Conservation (phyloP, 495 filamentous ascomycete genomes). For the Apodospora peruviana region DNA sequence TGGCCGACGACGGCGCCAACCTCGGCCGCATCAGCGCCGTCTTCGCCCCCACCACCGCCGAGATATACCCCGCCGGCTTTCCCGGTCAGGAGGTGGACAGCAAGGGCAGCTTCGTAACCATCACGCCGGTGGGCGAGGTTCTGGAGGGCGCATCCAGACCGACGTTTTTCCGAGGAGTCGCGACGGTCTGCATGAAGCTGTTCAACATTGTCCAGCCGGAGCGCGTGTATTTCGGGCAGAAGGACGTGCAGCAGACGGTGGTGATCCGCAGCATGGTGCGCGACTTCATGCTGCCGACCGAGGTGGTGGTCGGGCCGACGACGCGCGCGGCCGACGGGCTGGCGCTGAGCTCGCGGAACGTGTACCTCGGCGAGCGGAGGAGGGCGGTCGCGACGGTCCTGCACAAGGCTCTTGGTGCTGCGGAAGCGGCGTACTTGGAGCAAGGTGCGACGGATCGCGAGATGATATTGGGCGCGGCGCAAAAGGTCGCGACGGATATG, state of each 20-base stretch:
- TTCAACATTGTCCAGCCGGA: conserved; percentile 89
- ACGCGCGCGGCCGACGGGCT: conserved; percentile 76
- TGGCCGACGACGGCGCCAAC: conserved; percentile 49
- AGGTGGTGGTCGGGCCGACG: conserved; percentile 70
- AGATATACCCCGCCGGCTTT: conserved; percentile 82
- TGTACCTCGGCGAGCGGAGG: conserved; percentile 77
- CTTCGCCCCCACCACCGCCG: conserved; percentile 74
- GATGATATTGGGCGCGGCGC: conserved; percentile 64
- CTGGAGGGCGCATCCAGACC: conserved; percentile 84
- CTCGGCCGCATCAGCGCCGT: conserved; percentile 71
- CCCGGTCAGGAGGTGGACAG: conserved; percentile 74
- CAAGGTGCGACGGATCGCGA: conserved; percentile 51
- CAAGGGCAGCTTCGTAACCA: conserved; percentile 86
- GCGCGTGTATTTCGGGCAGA: conserved; percentile 93
- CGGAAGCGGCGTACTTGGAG: conserved; percentile 56
- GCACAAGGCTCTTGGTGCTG: conserved; percentile 58
- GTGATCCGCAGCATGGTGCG: conserved; percentile 80
- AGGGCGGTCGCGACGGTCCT: conserved; percentile 68
- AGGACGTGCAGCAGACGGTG: conserved; percentile 94
- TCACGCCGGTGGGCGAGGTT: conserved; percentile 73
- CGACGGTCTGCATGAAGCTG: conserved; percentile 94
- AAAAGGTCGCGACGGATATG: conserved; percentile 41
- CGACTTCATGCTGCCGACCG: conserved; percentile 78
- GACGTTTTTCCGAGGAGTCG: conserved; percentile 93
- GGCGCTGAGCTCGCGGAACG: conserved; percentile 91